Conservation (phyloP, 2,329 filamentous ascomycete species). For the Ceratocystis albifundus region DNA sequence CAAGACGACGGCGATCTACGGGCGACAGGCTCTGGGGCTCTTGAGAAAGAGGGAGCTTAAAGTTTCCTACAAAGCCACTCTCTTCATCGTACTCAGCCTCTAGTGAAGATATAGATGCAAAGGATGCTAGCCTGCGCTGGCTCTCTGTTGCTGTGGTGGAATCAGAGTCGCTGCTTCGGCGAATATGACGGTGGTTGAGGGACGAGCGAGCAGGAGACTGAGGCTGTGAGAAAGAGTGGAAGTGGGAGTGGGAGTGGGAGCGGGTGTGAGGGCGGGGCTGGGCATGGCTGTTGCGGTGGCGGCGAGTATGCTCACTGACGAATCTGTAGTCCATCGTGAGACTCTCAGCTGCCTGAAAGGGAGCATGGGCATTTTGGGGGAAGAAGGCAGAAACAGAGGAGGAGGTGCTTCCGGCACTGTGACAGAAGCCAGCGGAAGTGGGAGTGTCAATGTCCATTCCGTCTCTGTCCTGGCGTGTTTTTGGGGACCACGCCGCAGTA, state of each 20-base stretch:
- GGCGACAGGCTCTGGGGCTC: slow-evolving; percentile 6
- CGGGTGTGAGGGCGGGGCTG: background rate
- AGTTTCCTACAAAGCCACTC: background rate
- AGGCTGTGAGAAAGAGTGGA: background rate
- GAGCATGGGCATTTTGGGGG: background rate
- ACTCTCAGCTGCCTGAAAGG: background rate
- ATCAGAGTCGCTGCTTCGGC: slow-evolving; percentile 5
- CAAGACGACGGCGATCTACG: background rate
- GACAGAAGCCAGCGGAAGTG: background rate
- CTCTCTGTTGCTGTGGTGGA: background rate
- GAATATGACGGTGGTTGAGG: background rate
- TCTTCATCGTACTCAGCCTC: background rate
- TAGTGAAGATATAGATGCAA: background rate
- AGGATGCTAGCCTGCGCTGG: background rate
- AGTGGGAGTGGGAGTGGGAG: background rate
- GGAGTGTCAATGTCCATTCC: slow-evolving; percentile 1
- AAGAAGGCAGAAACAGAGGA: background rate
- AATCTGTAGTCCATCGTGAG: background rate
- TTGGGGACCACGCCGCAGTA: background rate
- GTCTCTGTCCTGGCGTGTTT: background rate
- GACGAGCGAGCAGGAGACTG: background rate
- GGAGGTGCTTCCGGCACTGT: background rate
- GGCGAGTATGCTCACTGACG: background rate
- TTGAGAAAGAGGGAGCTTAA: background rate
- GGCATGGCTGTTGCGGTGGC: background rate